phyloP scores from a whole-genome alignment of 345 rosid genomes.

The Camelina neglecta region DNA sequence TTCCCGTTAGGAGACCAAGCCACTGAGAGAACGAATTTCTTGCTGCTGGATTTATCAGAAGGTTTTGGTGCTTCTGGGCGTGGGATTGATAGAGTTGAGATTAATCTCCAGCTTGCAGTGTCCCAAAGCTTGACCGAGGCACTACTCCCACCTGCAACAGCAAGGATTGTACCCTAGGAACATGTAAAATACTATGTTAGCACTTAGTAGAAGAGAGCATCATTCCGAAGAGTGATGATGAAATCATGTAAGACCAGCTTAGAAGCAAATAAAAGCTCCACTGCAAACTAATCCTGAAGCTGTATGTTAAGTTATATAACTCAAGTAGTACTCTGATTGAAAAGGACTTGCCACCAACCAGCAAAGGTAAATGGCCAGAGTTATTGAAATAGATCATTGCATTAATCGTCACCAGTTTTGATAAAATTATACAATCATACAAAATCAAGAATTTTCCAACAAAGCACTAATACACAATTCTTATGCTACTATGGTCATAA shows the following conservation, averaged over 20 bases:
- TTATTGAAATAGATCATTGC: neutral
- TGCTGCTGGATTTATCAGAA: conserved; percentile 79
- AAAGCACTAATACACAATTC: neutral
- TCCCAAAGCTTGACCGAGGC: conserved; percentile 97
- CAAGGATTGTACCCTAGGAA: conserved; percentile 83
- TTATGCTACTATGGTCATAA: neutral
- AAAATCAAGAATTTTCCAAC: conserved; percentile 15
- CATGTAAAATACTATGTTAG: conserved; percentile 19
- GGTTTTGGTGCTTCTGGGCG: conserved; percentile 85
- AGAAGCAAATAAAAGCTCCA: conserved; percentile 1
- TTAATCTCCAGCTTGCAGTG: conserved; percentile 87
- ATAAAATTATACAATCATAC: neutral
- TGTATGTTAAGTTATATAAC: too few relatives aligned
- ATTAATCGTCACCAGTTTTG: neutral
- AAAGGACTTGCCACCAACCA: too few relatives aligned
- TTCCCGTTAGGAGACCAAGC: conserved; percentile 93
- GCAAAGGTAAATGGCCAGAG: neutral
- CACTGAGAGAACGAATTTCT: conserved; percentile 88
- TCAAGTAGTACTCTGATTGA: too few relatives aligned
- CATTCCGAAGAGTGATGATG: neutral
- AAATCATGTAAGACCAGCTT: neutral
- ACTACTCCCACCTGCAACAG: conserved; percentile 98
- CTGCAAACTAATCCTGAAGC: neutral
- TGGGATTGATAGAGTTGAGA: conserved; percentile 71
- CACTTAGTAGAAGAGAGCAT: conserved; percentile 5